Evolutionary conservation across 2,329 filamentous ascomycete genomes (phyloP), one percentile per base, ranked within the genome.

Genomic region (Fusarium dimerum): DNA sequence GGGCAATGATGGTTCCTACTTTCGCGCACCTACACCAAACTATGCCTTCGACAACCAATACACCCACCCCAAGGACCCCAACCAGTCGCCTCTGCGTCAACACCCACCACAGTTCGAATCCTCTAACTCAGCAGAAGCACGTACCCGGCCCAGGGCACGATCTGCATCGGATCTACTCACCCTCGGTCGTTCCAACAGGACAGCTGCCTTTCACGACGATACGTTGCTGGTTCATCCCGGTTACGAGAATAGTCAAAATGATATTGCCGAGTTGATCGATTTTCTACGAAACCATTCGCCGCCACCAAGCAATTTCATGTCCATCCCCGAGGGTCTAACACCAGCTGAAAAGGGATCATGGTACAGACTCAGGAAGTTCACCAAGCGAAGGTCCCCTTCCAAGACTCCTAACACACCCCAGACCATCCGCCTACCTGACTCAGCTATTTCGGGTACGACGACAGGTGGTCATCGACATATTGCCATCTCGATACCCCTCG

Each of bases 401-500:
- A 75, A 71, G 57, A 71, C 69, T 1, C 51, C 63, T 39, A 68
- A 63, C 40, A 56, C 56, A 9, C 66, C 63, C 26, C 63, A 65
- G 30, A 70, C 66, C 15, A 69, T 76, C 34, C 69, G 62, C 34
- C 72, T 85, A 4, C 82, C 82, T 9, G 81, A 85, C 62, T 78
- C 78, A 20, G 81, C 81, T 12, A 73, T 85, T 13, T 78, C 79
- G 5, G 78, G 80, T 8, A 78, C 69, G 36, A 85, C 81, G 0
- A 78, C 67, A 7, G 76, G 72, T 3, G 82, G 82, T 2, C 73
- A 82, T 61, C 74, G 79, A 5, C 79, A 85, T 59, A 84, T 86
- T 56, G 80, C 82, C 52, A 85, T 85, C 47, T 84, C 82, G 0
- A 84, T 85, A 42, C 82, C 83, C 2, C 53, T 78, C 12, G 75